Evolutionary conservation across 805 yeast species (phyloP).

Genomic region (Pichia heedii): DNA sequence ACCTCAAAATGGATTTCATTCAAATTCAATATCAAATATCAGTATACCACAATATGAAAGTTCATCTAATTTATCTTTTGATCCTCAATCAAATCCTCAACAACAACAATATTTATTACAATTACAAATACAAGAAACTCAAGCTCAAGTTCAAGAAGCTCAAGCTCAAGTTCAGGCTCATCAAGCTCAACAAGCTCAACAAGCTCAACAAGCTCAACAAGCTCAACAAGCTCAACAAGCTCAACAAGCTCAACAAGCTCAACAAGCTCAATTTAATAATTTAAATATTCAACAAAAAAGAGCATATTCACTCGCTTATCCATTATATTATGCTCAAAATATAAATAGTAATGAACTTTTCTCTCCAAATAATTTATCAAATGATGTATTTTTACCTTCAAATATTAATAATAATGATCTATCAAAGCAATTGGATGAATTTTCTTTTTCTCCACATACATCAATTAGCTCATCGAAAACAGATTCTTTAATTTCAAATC

Average conservation of each 20-base stretch:
- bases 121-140: constrained; percentile 4
- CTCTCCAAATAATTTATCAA: no score
- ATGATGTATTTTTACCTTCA: background rate
- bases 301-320: background rate
- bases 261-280: background rate
- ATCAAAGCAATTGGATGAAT: background rate
- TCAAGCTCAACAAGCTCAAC: background rate
- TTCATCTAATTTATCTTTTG: constrained; percentile 2
- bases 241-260: constrained; percentile 2
- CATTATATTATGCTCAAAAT: background rate
- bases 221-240: constrained; percentile 4
- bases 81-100: constrained; percentile 4
- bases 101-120: constrained; percentile 10
- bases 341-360: background rate
- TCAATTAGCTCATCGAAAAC: background rate
- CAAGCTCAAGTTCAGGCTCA: constrained; percentile 7
- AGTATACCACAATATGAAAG: background rate
- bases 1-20: background rate
- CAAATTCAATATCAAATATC: background rate
- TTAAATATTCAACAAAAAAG: background rate
- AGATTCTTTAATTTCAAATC: background rate
- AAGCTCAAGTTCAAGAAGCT: constrained; percentile 4
- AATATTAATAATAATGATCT: background rate
- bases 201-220: constrained; percentile 3
- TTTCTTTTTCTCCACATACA: background rate